A percentile compares a stretch with the other conserved stretches of the same genome.
phyloP scores from a whole-genome alignment of 176 grass and related monocot species.

The Calamus simplicifolius region DNA sequence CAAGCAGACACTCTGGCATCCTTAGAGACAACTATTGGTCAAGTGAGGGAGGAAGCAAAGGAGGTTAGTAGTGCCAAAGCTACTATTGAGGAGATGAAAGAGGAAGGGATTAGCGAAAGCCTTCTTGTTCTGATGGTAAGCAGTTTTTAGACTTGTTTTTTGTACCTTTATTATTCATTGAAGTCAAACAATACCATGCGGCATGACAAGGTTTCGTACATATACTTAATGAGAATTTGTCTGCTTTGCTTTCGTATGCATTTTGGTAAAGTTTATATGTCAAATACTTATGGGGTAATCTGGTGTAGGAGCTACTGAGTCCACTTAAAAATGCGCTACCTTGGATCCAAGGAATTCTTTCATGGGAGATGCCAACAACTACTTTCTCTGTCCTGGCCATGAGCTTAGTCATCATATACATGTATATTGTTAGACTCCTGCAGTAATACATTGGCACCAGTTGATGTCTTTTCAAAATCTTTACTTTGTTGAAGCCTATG shows the following conservation, averaged over 20 bases:
- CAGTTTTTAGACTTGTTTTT: background rate
- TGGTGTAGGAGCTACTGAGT: constrained; percentile 47
- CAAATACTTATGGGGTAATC: too few relatives aligned
- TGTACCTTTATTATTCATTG: too few relatives aligned
- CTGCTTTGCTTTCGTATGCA: too few relatives aligned
- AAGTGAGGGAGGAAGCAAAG: constrained; percentile 64
- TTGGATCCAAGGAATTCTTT: constrained; percentile 36
- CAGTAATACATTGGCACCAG: too few relatives aligned
- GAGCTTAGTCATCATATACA: constrained; percentile 59
- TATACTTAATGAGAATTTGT: too few relatives aligned
- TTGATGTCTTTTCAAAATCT: too few relatives aligned
- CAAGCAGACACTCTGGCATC: constrained; percentile 31
- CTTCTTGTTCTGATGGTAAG: constrained; percentile 69
- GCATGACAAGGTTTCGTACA: too few relatives aligned
- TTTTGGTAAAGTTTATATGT: too few relatives aligned
- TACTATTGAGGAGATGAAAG: constrained; percentile 53
- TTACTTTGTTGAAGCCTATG: too few relatives aligned
- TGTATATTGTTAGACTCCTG: constrained; percentile 26
- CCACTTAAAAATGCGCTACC: constrained; percentile 37
- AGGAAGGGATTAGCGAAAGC: constrained; percentile 69
- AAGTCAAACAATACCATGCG: too few relatives aligned
- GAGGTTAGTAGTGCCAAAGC: constrained; percentile 54
- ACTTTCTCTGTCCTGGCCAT: constrained; percentile 24
- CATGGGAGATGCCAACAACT: constrained; percentile 48
- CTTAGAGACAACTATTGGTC: constrained; percentile 47